These are phyloP conservation scores for Umbelopsis vinacea DNA, from an alignment of 192 early-diverging fungal genomes.

Conservation along the genomic window DNA sequence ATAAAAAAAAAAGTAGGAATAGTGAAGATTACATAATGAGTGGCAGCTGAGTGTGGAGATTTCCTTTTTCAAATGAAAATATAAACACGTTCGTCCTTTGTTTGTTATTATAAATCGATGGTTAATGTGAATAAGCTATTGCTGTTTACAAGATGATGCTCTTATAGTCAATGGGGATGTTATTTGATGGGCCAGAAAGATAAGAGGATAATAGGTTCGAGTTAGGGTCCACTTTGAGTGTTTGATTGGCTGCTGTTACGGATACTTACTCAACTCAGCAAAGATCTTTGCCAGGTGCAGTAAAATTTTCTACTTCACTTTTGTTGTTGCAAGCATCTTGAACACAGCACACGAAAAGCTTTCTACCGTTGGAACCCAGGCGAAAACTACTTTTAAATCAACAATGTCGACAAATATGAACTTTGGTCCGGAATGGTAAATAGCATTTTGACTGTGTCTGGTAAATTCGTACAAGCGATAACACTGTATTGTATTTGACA, in stretches of 20 bases:
- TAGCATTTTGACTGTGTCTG: not conserved
- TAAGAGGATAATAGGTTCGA: not conserved
- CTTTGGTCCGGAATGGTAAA: slow-evolving; percentile 82
- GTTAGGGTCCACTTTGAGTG: not conserved
- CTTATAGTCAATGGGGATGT: too few species aligned
- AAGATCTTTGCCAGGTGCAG: not conserved
- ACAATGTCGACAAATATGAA: slow-evolving; percentile 67
- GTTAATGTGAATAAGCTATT: too few species aligned
- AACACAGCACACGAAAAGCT: slow-evolving; percentile 13
- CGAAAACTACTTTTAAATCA: slow-evolving; percentile 14
- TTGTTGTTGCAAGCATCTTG: slow-evolving; percentile 23
- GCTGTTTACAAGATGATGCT: too few species aligned
- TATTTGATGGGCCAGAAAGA: not conserved
- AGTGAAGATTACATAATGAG: too few species aligned
- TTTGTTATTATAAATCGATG: too few species aligned
- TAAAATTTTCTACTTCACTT: slow-evolving; percentile 1
- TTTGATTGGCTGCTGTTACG: slow-evolving; percentile 11
- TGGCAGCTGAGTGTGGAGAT: not conserved
- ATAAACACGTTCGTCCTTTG: too few species aligned
- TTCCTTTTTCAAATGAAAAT: too few species aligned
- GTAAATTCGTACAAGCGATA: not conserved
- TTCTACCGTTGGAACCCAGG: not conserved
- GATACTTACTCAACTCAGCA: not conserved
- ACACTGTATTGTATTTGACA: slow-evolving; percentile 21
- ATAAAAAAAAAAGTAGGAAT: too few species aligned